Base-by-base conservation (phyloP, 306 rosid species). In the Fragaria ananassa region DNA sequence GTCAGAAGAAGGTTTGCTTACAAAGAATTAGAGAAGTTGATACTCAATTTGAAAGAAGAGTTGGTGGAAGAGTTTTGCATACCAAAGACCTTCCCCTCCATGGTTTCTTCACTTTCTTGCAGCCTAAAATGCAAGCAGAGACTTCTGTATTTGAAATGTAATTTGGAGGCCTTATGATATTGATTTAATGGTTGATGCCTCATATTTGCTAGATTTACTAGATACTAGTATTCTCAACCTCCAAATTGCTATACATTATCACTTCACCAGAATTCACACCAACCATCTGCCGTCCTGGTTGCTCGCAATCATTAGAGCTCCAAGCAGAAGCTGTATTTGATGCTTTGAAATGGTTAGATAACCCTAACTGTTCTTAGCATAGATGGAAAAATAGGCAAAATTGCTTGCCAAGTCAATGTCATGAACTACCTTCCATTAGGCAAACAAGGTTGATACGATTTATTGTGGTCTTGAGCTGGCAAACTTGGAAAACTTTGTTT, bases 121-220 rank as follows among this genome's bases (percentile, higher is more conserved):
- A 91, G 70, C 95, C 96, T 80, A 93, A 94, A 84, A 76, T 92
- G 92, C 96, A 94, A 91, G 95, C 81, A 71, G 14, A 9, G 76
- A 44, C 35, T 60, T 51, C 5, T 35, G 13, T 72, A 44, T 27
- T 76, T 29, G 21, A 8, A 14, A 19, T 81, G 57, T 70, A 57
- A 46, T 69, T 73, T 60, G 34, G 77, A 37, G 39, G 76, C 64
- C 37, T 73, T 57, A 3, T 60, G 41, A 68, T 78, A 51, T 41
- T 0, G 31, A 31, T 65, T 72, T 71, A 77, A 27, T 78, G 85
- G 78, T 85, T 57, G 81, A 68, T 78, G 21, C 81, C 66, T 72
- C 27, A 18, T 67, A 15, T 69, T 72, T 72, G 79, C 74, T 78
- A 47, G 75, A 44, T 44, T 44, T 31, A 31, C 35, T 31, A 31